Evolutionary conservation across 1,139 yeast genomes (phyloP), one percentile per base, ranked within the genome.

Genomic region (Zygosaccharomyces pseudobailii): DNA sequence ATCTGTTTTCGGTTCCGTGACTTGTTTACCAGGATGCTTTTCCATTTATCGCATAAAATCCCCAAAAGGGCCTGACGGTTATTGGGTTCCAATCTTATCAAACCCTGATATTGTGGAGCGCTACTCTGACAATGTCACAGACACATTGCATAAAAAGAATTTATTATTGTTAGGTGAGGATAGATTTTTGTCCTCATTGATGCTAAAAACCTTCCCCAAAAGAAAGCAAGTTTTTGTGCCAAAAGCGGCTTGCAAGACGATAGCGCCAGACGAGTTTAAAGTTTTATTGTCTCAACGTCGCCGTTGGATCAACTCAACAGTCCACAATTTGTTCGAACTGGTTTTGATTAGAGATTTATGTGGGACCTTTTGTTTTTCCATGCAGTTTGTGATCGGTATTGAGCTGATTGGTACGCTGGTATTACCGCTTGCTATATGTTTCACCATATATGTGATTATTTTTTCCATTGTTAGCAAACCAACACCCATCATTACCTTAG

Each of bases 281-380:
- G 95, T 90, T 37, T 72, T 92, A 58, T 72, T 92, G 47, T 90
- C 97, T 1, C 98, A 92, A 67, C 84, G 98, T 66, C 87, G 98
- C 70, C 87, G 98, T 66, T 92, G 98, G 98, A 92, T 92, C 61
- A 92, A 92, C 68, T 89, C 97, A 2, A 92, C 98, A 0, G 95
- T 92, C 41, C 98, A 92, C 68, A 92, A 92, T 63, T 78, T 92
- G 65, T 79, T 92, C 84, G 98, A 92, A 68, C 78, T 92, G 59
- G 87, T 86, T 3, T 71, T 89, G 56, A 95, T 90, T 32, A 82
- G 84, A 49, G 97, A 92, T 67, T 75, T 92, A 56, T 92, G 98
- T 75, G 98, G 98, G 55, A 92, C 96, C 0, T 92, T 92, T 67
- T 90, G 97, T 60, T 87, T 90, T 60, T 90, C 97, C 2, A 92